phyloP scores from a whole-genome alignment of 129 eudicot species.

The Arctium minus region DNA sequence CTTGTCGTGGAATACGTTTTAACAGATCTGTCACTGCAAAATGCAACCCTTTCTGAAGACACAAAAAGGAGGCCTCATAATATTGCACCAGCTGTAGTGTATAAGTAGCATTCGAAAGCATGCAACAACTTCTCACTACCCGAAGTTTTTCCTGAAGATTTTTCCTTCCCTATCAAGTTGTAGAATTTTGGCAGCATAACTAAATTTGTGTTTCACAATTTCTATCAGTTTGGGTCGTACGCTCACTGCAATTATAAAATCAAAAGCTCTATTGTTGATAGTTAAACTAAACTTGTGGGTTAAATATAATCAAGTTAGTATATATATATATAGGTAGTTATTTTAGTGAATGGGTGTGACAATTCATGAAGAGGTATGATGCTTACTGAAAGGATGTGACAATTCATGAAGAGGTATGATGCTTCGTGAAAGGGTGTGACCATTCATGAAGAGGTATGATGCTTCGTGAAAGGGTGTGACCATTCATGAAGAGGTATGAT shows the following conservation, averaged over 20 bases:
- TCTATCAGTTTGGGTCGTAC: constrained; percentile 14
- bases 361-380: no score
- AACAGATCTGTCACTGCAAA: constrained; percentile 22
- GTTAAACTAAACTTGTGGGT: no score
- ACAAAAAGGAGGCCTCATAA: constrained; percentile 26
- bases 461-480: no score
- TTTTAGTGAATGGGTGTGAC: no score
- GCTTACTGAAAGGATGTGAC: no score
- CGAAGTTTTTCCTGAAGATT: constrained; percentile 12
- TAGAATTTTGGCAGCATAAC: no score
- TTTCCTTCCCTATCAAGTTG: constrained; percentile 11
- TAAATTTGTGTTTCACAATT: constrained; percentile 25
- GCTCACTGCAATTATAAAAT: constrained; percentile 10
- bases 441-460: no score
- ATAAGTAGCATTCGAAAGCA: constrained; percentile 21
- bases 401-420: no score
- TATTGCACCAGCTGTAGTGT: constrained; percentile 29
- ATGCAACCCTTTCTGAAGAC: constrained; percentile 21
- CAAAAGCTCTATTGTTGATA: background rate
- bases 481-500: no score
- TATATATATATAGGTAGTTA: no score
- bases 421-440: no score
- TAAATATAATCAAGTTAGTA: no score
- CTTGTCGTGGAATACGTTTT: constrained; percentile 21
- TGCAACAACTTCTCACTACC: constrained; percentile 26